Percentiles rank a stretch among this genome's conserved stretches.
phyloP scores from a whole-genome alignment of 225 moss, liverwort and hornwort species.

The Physcomitrium patens region DNA sequence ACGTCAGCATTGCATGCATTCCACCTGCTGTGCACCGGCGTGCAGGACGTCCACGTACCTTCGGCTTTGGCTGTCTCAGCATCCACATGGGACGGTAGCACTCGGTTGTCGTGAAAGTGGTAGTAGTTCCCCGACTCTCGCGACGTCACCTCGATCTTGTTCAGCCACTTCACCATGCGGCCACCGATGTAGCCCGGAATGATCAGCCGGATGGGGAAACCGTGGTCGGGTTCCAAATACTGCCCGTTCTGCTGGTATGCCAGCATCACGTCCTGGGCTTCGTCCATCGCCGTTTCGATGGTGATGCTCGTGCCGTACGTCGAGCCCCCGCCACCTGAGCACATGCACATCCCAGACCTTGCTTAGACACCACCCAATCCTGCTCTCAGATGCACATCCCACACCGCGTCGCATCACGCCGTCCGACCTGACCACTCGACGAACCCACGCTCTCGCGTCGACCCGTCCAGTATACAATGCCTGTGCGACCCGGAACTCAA shows the following conservation, averaged over 20 bases:
- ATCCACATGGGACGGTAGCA: slow-evolving; percentile 86
- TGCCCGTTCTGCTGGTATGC: slow-evolving; percentile 86
- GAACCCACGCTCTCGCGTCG: too few relatives aligned
- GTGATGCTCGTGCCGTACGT: slow-evolving; percentile 89
- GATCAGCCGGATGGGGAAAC: slow-evolving; percentile 81
- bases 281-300: slow-evolving; percentile 66
- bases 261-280: slow-evolving; percentile 66
- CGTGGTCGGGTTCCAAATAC: slow-evolving; percentile 80
- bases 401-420: too few relatives aligned
- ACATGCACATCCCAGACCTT: slow-evolving; percentile 1
- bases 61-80: slow-evolving; percentile 92
- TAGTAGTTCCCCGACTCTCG: slow-evolving; percentile 87
- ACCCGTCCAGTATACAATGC: too few relatives aligned
- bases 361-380: neutral
- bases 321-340: slow-evolving; percentile 49
- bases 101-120: slow-evolving; percentile 94
- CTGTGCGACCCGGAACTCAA: too few relatives aligned
- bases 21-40: neutral
- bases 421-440: too few relatives aligned
- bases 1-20: too few relatives aligned
- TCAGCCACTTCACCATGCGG: slow-evolving; percentile 99
- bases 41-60: slow-evolving; percentile 37
- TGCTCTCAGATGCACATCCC: neutral
- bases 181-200: slow-evolving; percentile 93
- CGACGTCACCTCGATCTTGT: slow-evolving; percentile 69